phyloP scores from a whole-genome alignment of 345 rosid species.

The Nasturtium officinale region DNA sequence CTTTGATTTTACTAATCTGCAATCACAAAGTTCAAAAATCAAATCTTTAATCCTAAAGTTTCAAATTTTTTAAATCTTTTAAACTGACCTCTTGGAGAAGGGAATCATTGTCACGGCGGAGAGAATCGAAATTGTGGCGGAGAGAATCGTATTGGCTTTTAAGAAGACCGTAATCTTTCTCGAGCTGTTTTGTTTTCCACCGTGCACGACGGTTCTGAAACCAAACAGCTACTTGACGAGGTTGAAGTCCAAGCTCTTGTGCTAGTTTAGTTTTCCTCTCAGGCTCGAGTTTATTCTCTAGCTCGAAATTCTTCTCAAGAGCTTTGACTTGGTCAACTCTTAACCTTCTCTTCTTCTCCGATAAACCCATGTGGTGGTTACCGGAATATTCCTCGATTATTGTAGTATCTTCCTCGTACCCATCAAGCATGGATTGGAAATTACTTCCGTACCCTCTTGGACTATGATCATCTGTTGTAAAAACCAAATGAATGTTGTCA shows the following conservation, averaged over 20 bases:
- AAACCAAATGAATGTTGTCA: conserved; percentile 21
- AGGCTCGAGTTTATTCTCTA: conserved; percentile 83
- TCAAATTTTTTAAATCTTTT: too few relatives aligned
- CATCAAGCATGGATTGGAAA: conserved; percentile 77
- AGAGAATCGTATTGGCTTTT: conserved; percentile 65
- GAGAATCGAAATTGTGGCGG: conserved; percentile 57
- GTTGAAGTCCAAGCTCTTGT: conserved; percentile 79
- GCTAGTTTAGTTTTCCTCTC: conserved; percentile 85
- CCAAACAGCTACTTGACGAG: conserved; percentile 93
- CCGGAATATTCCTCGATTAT: conserved; percentile 61
- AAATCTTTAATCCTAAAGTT: too few relatives aligned
- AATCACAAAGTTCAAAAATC: not conserved
- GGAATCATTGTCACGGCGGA: conserved; percentile 76
- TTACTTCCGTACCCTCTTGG: conserved; percentile 67
- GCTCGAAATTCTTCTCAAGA: conserved; percentile 83
- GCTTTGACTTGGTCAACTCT: conserved; percentile 82
- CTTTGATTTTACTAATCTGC: conserved; percentile 80
- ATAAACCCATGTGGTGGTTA: conserved; percentile 46
- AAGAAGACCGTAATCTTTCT: conserved; percentile 66
- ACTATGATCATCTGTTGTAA: conserved; percentile 60
- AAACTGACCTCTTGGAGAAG: conserved; percentile 69
- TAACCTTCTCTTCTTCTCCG: conserved; percentile 81
- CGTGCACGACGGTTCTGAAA: conserved; percentile 90
- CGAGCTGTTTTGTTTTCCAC: conserved; percentile 85
- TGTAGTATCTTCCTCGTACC: conserved; percentile 76